phyloP scores from a whole-genome alignment of 2,329 filamentous ascomycete genomes.

The Trichoderma harzianum region DNA sequence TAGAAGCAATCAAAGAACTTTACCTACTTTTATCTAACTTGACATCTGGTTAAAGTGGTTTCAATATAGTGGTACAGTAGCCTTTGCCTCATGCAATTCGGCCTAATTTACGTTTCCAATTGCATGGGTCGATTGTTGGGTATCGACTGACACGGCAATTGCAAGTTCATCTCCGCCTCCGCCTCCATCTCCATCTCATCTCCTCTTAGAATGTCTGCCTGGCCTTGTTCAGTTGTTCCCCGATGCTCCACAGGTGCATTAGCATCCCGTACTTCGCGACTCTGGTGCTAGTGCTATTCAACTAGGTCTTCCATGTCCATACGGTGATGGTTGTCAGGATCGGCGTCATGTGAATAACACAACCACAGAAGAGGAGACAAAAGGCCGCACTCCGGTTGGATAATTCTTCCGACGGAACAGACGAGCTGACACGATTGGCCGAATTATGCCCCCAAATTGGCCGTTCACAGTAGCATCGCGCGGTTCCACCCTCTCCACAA shows the following conservation, averaged over 20 bases:
- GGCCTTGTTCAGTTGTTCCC: background rate
- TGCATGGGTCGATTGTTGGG: background rate
- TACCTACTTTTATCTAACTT: background rate
- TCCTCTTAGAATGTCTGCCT: background rate
- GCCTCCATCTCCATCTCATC: background rate
- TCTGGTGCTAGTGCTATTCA: background rate
- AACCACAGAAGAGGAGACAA: background rate
- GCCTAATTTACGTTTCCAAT: background rate
- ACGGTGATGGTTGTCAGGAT: background rate
- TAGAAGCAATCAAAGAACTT: background rate
- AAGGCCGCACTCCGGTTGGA: background rate
- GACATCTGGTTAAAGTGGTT: background rate
- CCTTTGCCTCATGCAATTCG: background rate
- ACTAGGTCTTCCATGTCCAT: background rate
- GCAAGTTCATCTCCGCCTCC: background rate
- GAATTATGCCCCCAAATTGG: background rate
- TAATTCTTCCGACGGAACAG: slow-evolving; percentile 10
- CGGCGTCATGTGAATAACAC: background rate
- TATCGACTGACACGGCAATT: background rate
- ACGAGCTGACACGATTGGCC: background rate
- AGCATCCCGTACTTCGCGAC: background rate
- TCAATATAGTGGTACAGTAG: background rate
- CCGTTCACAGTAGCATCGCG: background rate
- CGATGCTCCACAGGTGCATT: background rate
- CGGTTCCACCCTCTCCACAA: background rate